Evolutionary conservation across 768 basidiomycete species (phyloP).

Genomic region (Coprinellus micaceus): DNA sequence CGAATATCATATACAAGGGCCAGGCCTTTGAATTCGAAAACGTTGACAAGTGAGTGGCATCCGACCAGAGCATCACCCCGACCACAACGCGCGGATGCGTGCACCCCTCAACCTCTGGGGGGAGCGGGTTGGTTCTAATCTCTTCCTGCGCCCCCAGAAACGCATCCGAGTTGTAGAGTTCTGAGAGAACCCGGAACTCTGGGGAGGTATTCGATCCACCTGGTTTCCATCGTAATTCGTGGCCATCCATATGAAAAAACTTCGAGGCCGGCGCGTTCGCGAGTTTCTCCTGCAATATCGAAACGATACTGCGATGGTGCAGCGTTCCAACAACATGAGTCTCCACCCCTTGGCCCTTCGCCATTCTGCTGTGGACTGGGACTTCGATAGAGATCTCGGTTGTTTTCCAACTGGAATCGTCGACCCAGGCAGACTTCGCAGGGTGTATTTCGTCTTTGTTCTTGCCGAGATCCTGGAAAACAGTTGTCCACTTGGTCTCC

Average conservation of each 20-base stretch:
- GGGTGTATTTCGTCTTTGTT: neutral
- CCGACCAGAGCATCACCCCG: constrained; percentile 27
- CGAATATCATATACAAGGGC: constrained; percentile 35
- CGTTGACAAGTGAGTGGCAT: constrained; percentile 26
- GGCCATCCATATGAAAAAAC: constrained; percentile 16
- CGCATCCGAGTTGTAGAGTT: constrained; percentile 19
- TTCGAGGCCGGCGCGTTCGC: neutral
- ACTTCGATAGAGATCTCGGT: neutral
- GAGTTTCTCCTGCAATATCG: constrained; percentile 16
- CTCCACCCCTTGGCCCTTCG: constrained; percentile 1
- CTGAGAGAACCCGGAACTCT: constrained; percentile 11
- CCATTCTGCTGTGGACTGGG: neutral
- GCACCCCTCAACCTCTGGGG: constrained; percentile 12
- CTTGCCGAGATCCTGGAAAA: neutral
- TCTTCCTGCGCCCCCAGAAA: constrained; percentile 17
- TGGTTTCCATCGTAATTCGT: constrained; percentile 13
- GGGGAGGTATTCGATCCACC: neutral
- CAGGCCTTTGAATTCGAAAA: constrained; percentile 29
- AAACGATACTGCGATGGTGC: constrained; percentile 11
- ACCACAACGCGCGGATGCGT: constrained; percentile 19
- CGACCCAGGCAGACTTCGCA: neutral
- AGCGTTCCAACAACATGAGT: constrained; percentile 7
- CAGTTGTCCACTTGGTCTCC: neutral
- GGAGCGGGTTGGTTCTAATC: constrained; percentile 11
- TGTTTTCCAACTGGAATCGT: neutral